These are phyloP conservation scores for Torulaspora globosa DNA, from an alignment of 1,139 yeast species.

Conservation along the genomic window DNA sequence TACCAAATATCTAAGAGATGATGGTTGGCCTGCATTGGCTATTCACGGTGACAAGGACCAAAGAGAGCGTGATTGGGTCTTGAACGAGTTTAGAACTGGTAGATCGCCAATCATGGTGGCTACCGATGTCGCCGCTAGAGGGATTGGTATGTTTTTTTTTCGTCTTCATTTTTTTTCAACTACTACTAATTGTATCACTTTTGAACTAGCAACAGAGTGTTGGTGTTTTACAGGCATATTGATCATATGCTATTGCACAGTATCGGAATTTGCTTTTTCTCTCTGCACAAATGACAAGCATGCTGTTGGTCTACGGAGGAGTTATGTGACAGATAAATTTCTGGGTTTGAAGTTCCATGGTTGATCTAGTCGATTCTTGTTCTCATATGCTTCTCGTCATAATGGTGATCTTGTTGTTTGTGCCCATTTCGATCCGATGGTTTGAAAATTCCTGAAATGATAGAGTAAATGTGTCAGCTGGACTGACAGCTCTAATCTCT, in stretches of 20 bases:
- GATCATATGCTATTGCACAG: constrained; percentile 9
- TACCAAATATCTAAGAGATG: constrained; percentile 85
- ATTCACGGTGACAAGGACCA: constrained; percentile 99
- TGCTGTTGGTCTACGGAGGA: constrained; percentile 2
- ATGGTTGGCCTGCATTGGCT: constrained; percentile 99
- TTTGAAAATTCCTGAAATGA: constrained; percentile 2
- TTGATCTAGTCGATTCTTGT: constrained; percentile 2
- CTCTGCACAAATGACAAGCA: constrained; percentile 11
- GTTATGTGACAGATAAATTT: neutral
- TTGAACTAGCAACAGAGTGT: constrained; percentile 13
- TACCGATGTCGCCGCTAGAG: constrained; percentile 99
- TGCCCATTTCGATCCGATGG: constrained; percentile 14
- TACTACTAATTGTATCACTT: constrained; percentile 16
- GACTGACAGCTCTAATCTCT: constrained; percentile 6
- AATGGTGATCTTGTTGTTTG: constrained; percentile 13
- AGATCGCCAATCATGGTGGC: constrained; percentile 97
- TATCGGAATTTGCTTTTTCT: constrained; percentile 9
- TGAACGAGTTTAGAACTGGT: constrained; percentile 86
- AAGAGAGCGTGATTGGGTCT: constrained; percentile 98
- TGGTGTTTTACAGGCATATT: constrained; percentile 11
- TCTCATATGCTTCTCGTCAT: constrained; percentile 6
- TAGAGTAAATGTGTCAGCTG: constrained; percentile 7
- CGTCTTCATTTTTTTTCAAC: constrained; percentile 22
- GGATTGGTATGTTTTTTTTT: constrained; percentile 83
- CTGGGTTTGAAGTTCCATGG: neutral